Evolutionary conservation across 805 yeast species (phyloP), one percentile per base, ranked within the genome.

Genomic region (Starmera caribaea): DNA sequence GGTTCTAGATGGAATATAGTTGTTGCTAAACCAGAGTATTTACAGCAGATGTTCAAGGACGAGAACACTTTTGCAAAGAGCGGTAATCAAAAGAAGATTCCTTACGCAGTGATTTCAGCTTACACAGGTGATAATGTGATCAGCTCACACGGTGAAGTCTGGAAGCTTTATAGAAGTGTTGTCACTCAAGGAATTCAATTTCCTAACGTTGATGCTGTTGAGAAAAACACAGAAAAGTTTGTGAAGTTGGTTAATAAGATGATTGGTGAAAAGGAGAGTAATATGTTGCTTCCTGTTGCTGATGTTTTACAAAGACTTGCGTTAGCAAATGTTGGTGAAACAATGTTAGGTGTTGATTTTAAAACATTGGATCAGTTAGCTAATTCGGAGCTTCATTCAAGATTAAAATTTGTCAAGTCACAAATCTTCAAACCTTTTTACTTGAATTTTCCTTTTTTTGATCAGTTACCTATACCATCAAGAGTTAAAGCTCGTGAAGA

Each of bases 101-200:
- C 81, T 0, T 61, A 71, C 41, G 65, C 79, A 7, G 73, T 74
- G 8, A 48, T 75, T 26, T 68, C 79, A 1, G 60, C 64, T 4
- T 76, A 76, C 44, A 72, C 80, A 1, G 82, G 82, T 0, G 80
- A 75, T 40, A 76, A 76, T 46, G 64, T 76, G 4, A 76, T 76
- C 16, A 74, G 80, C 45, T 72, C 81, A 0, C 79, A 74, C 48
- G 79, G 79, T 0, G 50, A 54, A 4, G 52, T 54, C 24, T 76
- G 82, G 82, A 71, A 54, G 40, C 42, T 54, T 10, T 76, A 73
- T 47, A 59, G 82, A 40, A 51, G 53, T 4, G 48, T 68, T 24
- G 53, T 74, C 21, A 66, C 74, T 5, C 58, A 59, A n/a, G 64
- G 76, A 3, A 62, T 76, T 15, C 76, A 71, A 43, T 70, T 71